Evolutionary conservation across 441 rosid genomes (phyloP).

Genomic region (Kokia cookei): DNA sequence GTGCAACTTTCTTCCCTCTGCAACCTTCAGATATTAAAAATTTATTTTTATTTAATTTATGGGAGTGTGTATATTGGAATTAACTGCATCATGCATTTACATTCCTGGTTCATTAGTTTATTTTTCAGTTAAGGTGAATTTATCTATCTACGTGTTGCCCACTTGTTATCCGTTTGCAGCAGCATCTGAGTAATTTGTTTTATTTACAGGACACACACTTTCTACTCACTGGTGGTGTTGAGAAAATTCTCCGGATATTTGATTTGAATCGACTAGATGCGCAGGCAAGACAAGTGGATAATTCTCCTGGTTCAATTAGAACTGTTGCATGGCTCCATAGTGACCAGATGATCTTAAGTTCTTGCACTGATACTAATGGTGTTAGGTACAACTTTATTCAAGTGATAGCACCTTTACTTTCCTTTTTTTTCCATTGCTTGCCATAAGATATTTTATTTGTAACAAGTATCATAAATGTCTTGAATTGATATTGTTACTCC

Average conservation of each 20-base stretch:
- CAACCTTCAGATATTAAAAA: not conserved
- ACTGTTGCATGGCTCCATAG: constrained; percentile 93
- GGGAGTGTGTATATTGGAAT: not conserved
- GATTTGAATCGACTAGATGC: constrained; percentile 84
- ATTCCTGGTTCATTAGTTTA: not conserved
- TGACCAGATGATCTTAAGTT: constrained; percentile 85
- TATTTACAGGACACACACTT: constrained; percentile 66
- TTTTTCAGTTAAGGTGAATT: not conserved
- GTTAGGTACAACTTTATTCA: constrained; percentile 51
- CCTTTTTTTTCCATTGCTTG: not conserved
- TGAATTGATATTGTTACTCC: not conserved
- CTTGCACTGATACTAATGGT: constrained; percentile 83
- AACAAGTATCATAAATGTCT: not conserved
- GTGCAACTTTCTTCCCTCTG: not conserved
- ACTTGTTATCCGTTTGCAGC: not conserved
- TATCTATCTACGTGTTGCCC: not conserved
- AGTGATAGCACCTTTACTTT: not conserved
- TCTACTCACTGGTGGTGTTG: constrained; percentile 86
- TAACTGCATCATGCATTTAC: not conserved
- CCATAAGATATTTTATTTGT: not conserved
- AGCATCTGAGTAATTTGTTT: constrained; percentile 1
- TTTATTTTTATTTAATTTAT: not conserved
- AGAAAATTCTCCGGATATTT: constrained; percentile 80
- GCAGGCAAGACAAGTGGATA: constrained; percentile 71
- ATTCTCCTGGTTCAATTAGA: constrained; percentile 80